Conservation (phyloP, 179 eudicot genomes). For the Silene noctiflora region DNA sequence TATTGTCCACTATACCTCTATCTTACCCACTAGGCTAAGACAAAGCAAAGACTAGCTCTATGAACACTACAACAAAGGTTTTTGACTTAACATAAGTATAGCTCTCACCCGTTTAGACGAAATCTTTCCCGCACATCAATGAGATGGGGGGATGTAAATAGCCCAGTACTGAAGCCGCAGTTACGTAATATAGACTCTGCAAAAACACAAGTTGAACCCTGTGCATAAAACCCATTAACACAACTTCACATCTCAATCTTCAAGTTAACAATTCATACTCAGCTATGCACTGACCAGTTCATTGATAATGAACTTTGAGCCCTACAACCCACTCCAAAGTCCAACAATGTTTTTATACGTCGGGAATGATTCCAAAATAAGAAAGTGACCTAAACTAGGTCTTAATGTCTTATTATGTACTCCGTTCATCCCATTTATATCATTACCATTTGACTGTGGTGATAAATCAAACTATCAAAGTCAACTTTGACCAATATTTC, state of each 20-base stretch:
- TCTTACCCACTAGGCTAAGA: too few relatives aligned
- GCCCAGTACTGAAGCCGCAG: conserved; percentile 94
- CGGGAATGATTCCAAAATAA: too few relatives aligned
- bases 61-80: conserved; percentile 24
- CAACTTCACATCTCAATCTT: neutral
- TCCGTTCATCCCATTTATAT: too few relatives aligned
- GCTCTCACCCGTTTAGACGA: conserved; percentile 81
- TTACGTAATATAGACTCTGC: conserved; percentile 84
- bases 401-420: too few relatives aligned
- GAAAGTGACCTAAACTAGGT: too few relatives aligned
- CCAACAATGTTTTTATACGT: too few relatives aligned
- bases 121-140: conserved; percentile 98
- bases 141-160: conserved; percentile 98
- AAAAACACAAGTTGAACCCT: conserved; percentile 95
- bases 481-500: too few relatives aligned
- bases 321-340: too few relatives aligned
- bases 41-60: too few relatives aligned
- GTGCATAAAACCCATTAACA: conserved; percentile 10
- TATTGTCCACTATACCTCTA: too few relatives aligned
- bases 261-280: neutral
- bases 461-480: too few relatives aligned
- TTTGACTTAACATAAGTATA: neutral
- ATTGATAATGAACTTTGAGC: neutral
- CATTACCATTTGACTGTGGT: too few relatives aligned
- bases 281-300: neutral